Conservation (phyloP, 2,329 filamentous ascomycete genomes). For the Diaporthe australafricana region DNA sequence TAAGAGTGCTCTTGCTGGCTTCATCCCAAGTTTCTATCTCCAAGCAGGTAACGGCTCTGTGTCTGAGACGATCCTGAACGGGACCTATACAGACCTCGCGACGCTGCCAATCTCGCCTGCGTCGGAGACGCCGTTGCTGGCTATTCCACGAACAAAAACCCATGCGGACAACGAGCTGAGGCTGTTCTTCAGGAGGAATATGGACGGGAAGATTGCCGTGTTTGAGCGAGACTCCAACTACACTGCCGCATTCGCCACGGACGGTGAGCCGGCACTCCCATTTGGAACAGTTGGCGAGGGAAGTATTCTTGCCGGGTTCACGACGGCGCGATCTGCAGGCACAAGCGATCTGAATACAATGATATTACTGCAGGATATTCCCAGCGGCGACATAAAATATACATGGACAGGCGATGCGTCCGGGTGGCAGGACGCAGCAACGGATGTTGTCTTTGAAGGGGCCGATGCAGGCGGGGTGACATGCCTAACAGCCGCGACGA, state of each 20-base stretch:
- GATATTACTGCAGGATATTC: not conserved
- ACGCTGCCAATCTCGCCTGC: not conserved
- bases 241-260: not conserved
- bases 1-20: not conserved
- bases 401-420: not conserved
- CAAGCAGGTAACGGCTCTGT: slow-evolving; percentile 11
- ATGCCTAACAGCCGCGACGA: slow-evolving; percentile 7
- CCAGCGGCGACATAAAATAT: not conserved
- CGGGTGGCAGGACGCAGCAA: not conserved
- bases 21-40: not conserved
- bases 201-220: slow-evolving; percentile 10
- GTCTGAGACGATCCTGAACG: not conserved
- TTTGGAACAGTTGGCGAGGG: slow-evolving; percentile 6
- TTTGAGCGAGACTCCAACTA: not conserved
- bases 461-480: not conserved
- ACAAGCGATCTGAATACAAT: slow-evolving; percentile 6
- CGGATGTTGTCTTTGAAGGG: slow-evolving; percentile 1
- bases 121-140: not conserved
- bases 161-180: slow-evolving; percentile 6
- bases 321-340: not conserved
- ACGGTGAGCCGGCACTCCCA: slow-evolving; percentile 1
- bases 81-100: not conserved
- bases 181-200: slow-evolving; percentile 19
- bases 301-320: slow-evolving; percentile 1
- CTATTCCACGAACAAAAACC: slow-evolving; percentile 4